These are phyloP conservation scores for Trichosporon faecale DNA, from an alignment of 1,284 basidiomycete species.

Conservation along the genomic window DNA sequence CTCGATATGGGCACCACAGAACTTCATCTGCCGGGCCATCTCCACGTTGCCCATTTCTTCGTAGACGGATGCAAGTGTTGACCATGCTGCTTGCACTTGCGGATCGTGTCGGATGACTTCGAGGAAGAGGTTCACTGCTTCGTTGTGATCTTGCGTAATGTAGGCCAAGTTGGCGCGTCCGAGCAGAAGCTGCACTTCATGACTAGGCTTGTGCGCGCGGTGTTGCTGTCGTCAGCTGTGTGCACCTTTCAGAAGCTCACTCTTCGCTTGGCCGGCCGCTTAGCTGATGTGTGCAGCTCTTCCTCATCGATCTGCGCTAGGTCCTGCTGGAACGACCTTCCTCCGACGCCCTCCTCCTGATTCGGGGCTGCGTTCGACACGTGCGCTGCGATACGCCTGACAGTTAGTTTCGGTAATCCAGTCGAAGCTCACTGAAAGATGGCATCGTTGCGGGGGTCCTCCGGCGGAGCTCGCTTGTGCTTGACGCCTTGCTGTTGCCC, in stretches of 20 bases:
- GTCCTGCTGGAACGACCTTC: slow-evolving; percentile 30
- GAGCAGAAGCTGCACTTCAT: slow-evolving; percentile 75
- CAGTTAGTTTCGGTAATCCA: not conserved
- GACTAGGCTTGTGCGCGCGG: slow-evolving; percentile 64
- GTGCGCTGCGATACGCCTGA: slow-evolving; percentile 40
- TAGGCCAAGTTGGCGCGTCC: slow-evolving; percentile 86
- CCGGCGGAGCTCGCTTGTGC: not conserved
- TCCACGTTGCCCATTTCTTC: slow-evolving; percentile 65
- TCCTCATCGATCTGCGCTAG: slow-evolving; percentile 33
- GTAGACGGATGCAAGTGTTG: slow-evolving; percentile 76
- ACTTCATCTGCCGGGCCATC: slow-evolving; percentile 75
- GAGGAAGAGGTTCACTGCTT: slow-evolving; percentile 75
- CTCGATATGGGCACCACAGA: slow-evolving; percentile 84
- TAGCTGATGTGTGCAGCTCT: slow-evolving; percentile 27
- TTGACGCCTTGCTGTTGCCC: slow-evolving; percentile 12
- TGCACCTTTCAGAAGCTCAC: not conserved
- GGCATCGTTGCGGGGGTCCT: slow-evolving; percentile 26
- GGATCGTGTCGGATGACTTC: slow-evolving; percentile 94
- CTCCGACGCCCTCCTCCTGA: slow-evolving; percentile 21
- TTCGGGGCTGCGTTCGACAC: slow-evolving; percentile 24
- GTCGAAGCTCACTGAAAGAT: slow-evolving; percentile 34
- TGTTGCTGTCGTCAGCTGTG: slow-evolving; percentile 38
- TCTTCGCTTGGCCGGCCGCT: slow-evolving; percentile 13
- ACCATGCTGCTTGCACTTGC: slow-evolving; percentile 77
- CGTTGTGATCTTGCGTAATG: slow-evolving; percentile 63